Evolutionary conservation across 2,329 filamentous ascomycete genomes (phyloP), one percentile per base, ranked within the genome.

Genomic region (Ophiosphaerella herpotricha): DNA sequence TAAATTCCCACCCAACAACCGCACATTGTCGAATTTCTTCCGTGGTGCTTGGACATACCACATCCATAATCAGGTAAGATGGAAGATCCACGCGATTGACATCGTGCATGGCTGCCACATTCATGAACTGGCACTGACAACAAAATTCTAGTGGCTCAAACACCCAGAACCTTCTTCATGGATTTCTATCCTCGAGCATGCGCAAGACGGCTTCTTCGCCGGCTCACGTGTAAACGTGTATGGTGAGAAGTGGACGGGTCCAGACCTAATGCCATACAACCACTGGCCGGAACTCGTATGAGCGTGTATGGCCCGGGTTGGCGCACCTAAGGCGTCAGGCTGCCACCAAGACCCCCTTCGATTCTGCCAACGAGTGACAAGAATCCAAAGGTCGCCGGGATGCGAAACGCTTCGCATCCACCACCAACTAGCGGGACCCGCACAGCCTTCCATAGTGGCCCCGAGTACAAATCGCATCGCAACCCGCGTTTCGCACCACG

Each of bases 41-140:
- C 73, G 77, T 5, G 81, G 81, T 1, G 77, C 79, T 18, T 83
- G 79, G 78, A 82, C 79, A 24, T 83, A 83, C 61, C 81, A 83
- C 61, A 78, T 82, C 51, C 80, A 83, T 60, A 83, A 83, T 55
- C 80, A 82, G 72, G 79, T 81, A 67, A 67, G 76, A 66, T 53
- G 35, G 24, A n/a, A 35, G 42, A 35, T 13, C 29, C 43, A 16
- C 37, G 26, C 6, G 26, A 29, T 29, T 29, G 21, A 9, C 33
- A 12, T 31, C 12, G 21, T 13, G 12, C 34, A 32, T 18, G 9
- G 23, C 32, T 23, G 39, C 33, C 43, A 39, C 18, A 18, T 42
- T 33, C 33, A 53, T 33, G 21, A 39, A n/a, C 14, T 9, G 14
- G n/a, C 14, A 50, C 67, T 73, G 57, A 72, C 61, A 48, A 11